These are phyloP conservation scores for Colletotrichum euphorbiae DNA, from an alignment of 2,329 filamentous ascomycete species.

Conservation along the genomic window DNA sequence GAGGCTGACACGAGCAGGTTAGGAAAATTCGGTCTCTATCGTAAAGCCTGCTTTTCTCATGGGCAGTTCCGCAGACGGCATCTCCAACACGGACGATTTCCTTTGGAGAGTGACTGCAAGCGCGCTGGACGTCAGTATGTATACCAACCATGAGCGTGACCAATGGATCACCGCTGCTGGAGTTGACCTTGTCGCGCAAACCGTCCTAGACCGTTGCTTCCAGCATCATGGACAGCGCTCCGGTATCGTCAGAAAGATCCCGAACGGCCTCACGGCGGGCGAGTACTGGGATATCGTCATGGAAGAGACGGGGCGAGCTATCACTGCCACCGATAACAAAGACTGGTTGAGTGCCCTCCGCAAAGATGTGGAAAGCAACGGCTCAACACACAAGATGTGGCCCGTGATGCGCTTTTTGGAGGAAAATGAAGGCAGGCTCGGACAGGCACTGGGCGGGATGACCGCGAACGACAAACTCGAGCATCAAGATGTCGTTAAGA, in stretches of 20 bases:
- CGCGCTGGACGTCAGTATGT: constrained; percentile 34
- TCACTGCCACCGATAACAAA: constrained; percentile 25
- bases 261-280: constrained; percentile 35
- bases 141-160: constrained; percentile 28
- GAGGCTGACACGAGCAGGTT: neutral
- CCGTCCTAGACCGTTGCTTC: constrained; percentile 25
- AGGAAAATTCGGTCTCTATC: constrained; percentile 20
- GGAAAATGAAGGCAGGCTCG: constrained; percentile 20
- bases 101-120: constrained; percentile 41
- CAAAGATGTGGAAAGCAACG: constrained; percentile 25
- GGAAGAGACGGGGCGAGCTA: constrained; percentile 19
- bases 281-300: constrained; percentile 42
- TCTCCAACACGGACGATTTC: constrained; percentile 44
- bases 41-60: constrained; percentile 44
- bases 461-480: neutral
- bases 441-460: constrained; percentile 13
- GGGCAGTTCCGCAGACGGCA: constrained; percentile 37
- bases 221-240: neutral
- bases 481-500: neutral
- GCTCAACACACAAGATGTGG: constrained; percentile 42
- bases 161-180: constrained; percentile 41
- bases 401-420: constrained; percentile 44
- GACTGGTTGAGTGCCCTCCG: constrained; percentile 25
- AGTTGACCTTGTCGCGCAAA: constrained; percentile 36
- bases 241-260: constrained; percentile 20